Evolutionary conservation across 2,329 filamentous ascomycete genomes (phyloP), one percentile per base, ranked within the genome.

Genomic region (Sphaceloma murrayae): DNA sequence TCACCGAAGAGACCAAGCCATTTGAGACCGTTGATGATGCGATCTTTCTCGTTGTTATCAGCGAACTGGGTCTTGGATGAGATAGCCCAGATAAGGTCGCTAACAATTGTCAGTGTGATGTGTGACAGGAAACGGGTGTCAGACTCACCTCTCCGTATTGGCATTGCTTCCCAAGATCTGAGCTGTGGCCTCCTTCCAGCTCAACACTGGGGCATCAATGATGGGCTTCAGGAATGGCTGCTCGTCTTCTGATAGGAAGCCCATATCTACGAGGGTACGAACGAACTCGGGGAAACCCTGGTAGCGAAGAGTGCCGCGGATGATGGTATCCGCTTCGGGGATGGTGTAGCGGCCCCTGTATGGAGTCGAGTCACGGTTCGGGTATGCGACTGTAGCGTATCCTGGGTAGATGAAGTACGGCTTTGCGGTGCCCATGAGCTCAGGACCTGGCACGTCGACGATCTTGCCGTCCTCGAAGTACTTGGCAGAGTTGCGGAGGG

Each of bases 271-370:
- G 8, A 96, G 78, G 18, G 80, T 77, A 61, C 82, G 82, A 68
- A 95, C 77, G 65, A 95, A 89, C 62, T 93, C 77, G 2, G 88
- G 87, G 75, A 94, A 94, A 33, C 89, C 87, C 53, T 77, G 73
- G 70, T 91, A 96, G 53, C 89, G 74, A 26, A 95, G 75, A 21
- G 87, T 93, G 50, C 84, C 85, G 42, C 86, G 76, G 61, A 94
- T 72, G 56, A 95, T 77, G 42, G 85, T 94, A 65, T 94, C 67
- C 10, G 85, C 86, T 69, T 96, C 89, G 42, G 88, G 87, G 58
- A 95, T 95, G 65, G 77, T 68, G 75, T 95, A 95, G 51, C 85
- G 78, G 72, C 94, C 81, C 60, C 78, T 80, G 77, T 91, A 96
- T 6, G 76, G 73, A 11, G 85, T 91, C 14, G 80, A 88, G 67